phyloP scores from a whole-genome alignment of 1,284 basidiomycete species.

The Puccinia hordei region DNA sequence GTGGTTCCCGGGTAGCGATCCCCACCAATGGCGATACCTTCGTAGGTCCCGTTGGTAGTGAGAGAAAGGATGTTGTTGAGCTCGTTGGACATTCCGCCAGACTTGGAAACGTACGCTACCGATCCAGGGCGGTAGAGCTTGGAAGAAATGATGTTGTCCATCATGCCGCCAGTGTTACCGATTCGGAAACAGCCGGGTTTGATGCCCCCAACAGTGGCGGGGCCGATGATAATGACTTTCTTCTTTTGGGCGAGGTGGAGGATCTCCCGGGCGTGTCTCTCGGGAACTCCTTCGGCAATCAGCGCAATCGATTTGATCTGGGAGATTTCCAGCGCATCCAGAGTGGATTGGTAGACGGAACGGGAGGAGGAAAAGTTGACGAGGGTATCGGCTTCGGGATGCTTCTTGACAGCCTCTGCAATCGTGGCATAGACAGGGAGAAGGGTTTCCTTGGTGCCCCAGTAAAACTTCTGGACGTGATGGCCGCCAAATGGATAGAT shows the following conservation, averaged over 20 bases:
- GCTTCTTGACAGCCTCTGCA: slow-evolving; percentile 89
- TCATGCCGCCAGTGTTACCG: slow-evolving; percentile 99
- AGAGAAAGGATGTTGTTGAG: slow-evolving; percentile 99
- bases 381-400: slow-evolving; percentile 93
- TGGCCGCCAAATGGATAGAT: slow-evolving; percentile 99
- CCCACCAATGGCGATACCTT: slow-evolving; percentile 99
- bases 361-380: slow-evolving; percentile 98
- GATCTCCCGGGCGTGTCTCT: slow-evolving; percentile 94
- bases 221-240: slow-evolving; percentile 92
- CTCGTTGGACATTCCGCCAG: slow-evolving; percentile 99
- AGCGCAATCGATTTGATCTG: slow-evolving; percentile 81
- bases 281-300: slow-evolving; percentile 98
- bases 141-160: slow-evolving; percentile 99
- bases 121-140: slow-evolving; percentile 98
- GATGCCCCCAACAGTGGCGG: slow-evolving; percentile 98
- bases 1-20: slow-evolving; percentile 98
- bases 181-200: slow-evolving; percentile 99
- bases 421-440: slow-evolving; percentile 95
- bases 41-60: slow-evolving; percentile 97
- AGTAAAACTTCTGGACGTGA: slow-evolving; percentile 99
- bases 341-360: slow-evolving; percentile 89
- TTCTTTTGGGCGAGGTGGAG: slow-evolving; percentile 83
- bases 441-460: slow-evolving; percentile 98
- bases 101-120: slow-evolving; percentile 98
- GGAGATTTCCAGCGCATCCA: slow-evolving; percentile 78